These are phyloP conservation scores for Botrytis pseudocinerea DNA, from an alignment of 2,329 filamentous ascomycete genomes.

Conservation along the genomic window DNA sequence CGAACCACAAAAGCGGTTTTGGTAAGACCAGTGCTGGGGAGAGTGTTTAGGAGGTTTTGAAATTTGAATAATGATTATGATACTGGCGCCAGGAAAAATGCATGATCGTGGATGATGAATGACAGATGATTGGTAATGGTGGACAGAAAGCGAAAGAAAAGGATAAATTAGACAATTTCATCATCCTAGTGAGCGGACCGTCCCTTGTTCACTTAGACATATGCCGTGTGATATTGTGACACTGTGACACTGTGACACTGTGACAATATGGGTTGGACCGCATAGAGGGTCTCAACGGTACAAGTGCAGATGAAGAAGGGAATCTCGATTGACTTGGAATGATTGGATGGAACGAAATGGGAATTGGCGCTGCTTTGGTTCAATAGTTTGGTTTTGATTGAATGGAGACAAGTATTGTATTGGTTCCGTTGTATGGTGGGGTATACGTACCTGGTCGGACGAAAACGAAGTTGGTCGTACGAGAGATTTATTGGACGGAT, in stretches of 20 bases:
- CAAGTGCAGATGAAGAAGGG: not conserved
- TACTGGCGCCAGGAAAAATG: not conserved
- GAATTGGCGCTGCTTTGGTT: not conserved
- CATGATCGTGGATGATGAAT: not conserved
- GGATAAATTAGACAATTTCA: constrained; percentile 3
- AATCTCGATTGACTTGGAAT: not conserved
- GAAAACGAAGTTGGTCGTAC: not conserved
- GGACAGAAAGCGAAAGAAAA: not conserved
- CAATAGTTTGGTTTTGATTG: not conserved
- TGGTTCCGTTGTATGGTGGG: not conserved
- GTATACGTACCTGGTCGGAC: not conserved
- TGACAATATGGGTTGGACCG: not conserved
- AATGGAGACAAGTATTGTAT: not conserved
- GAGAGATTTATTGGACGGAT: not conserved
- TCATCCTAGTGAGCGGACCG: constrained; percentile 11
- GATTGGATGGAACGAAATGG: not conserved
- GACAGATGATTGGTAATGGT: not conserved
- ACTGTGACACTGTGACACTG: not conserved
- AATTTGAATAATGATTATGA: not conserved
- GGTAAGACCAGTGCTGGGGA: not conserved
- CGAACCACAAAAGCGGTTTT: not conserved
- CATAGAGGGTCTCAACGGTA: not conserved
- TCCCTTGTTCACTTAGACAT: constrained; percentile 8
- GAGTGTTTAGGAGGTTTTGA: not conserved
- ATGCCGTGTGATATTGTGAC: not conserved